A percentile compares a stretch with the other conserved stretches of the same genome.
phyloP scores from a whole-genome alignment of 163 green algal genomes.

The Smithsoniella earleae region DNA sequence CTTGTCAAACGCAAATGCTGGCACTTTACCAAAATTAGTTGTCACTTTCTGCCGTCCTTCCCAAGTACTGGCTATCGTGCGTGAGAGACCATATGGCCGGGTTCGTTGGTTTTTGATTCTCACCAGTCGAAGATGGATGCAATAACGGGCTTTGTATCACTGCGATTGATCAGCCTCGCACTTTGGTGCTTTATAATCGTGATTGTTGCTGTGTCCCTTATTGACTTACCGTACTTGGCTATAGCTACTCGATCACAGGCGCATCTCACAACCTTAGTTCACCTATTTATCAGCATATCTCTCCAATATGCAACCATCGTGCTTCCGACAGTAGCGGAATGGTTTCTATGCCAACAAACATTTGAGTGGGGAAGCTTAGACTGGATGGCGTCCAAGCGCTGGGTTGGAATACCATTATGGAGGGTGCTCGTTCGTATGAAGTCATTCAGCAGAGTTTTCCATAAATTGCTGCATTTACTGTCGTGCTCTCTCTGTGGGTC shows the following conservation, averaged over 20 bases:
- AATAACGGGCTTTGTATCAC: not conserved
- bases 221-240: not conserved
- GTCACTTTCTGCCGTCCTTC: no score
- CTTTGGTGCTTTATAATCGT: constrained; percentile 24
- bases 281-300: not conserved
- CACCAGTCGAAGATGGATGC: not conserved
- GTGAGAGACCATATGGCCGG: no score
- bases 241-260: not conserved
- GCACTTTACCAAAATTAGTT: no score
- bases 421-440: not conserved
- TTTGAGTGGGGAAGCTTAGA: constrained; percentile 2
- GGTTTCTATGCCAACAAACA: constrained; percentile 12
- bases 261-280: no score
- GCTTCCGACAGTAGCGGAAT: not conserved
- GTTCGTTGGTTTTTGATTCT: no score
- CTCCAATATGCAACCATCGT: not conserved
- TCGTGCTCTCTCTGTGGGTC: not conserved
- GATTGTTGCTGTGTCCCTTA: not conserved
- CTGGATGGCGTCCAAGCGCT: not conserved
- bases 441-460: not conserved
- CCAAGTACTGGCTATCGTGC: no score
- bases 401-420: not conserved
- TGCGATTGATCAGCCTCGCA: not conserved
- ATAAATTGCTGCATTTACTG: not conserved
- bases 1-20: no score